Base-by-base conservation (phyloP, 2,329 filamentous ascomycete genomes). In the Neonectria punicea region DNA sequence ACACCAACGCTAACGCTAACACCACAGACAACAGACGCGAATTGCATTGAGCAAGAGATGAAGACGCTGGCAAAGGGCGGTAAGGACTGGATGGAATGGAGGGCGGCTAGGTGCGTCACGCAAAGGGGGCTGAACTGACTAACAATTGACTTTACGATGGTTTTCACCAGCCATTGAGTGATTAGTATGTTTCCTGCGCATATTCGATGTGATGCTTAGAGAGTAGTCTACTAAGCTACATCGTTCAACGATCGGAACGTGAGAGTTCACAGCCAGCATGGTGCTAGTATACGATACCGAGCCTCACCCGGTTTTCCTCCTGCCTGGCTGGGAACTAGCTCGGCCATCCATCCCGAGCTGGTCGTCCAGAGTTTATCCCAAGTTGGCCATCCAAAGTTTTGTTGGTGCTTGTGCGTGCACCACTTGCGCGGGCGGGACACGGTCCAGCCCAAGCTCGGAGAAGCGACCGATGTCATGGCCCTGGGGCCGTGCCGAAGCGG, bases 361-460 rank as follows among this genome's bases (percentile, higher is more conserved):
- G 36, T n/a, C 36, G 16, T n/a, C 36, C 39, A 18, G n/a, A 20
- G 39, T 43, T 43, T 36, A 20, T 20, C n/a, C 39, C n/a, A 43
- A 20, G 39, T 20, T 43, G n/a, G 36, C 3, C 36, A 39, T 7
- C 36, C 39, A 18, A 6, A 20, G 39, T 43, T 43, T 6, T 25
- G 25, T 6, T 43, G 39, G 36, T 39, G 36, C 34, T 39, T 39
- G 34, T 39, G 34, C 34, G 3, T 39, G 22, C 22, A 22, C 11
- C 36, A 39, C 36, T 39, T 39, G 36, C 20, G 53, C 28, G 32
- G 30, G 22, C 34, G 53, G 47, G 47, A 53, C 54, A 51, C 53
- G 60, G 53, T 30, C 13, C 41, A 58, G 22, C 13, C 60, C 60
- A 63, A 63, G 60, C 34, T 58, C 54, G 49, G 53, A 22, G 20